phyloP scores from a whole-genome alignment of 139 green algal genomes.

The Yamagishiella unicocca region DNA sequence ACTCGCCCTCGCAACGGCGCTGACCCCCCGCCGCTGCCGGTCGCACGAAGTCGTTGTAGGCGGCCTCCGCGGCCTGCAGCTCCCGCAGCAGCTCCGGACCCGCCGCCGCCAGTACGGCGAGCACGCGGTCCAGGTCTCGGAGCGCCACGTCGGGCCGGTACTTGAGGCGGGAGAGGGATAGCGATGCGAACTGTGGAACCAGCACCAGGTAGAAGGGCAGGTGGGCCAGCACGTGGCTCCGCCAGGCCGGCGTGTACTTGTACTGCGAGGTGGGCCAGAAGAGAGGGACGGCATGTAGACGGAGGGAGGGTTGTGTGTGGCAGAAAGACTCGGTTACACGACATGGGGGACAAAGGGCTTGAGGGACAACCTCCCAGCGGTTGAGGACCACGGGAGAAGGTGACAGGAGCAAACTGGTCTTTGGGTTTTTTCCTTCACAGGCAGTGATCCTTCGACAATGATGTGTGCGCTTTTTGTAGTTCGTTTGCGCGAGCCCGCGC shows the following conservation, averaged over 20 bases:
- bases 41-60: constrained; percentile 58
- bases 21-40: neutral
- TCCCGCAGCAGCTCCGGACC: constrained; percentile 53
- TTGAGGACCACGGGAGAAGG: too few relatives aligned
- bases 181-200: constrained; percentile 63
- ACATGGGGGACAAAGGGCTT: too few relatives aligned
- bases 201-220: constrained; percentile 86
- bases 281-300: neutral
- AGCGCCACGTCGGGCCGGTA: constrained; percentile 52
- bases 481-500: too few relatives aligned
- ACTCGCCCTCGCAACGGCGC: constrained; percentile 62
- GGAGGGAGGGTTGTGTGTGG: too few relatives aligned
- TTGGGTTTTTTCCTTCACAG: too few relatives aligned
- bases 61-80: constrained; percentile 65
- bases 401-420: too few relatives aligned
- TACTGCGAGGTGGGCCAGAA: constrained; percentile 1
- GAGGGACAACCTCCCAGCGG: too few relatives aligned
- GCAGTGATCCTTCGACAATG: too few relatives aligned
- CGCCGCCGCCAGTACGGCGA: constrained; percentile 45
- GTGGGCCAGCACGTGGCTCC: constrained; percentile 79
- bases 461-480: too few relatives aligned
- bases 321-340: too few relatives aligned
- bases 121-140: constrained; percentile 60
- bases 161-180: constrained; percentile 16
- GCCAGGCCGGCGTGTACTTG: constrained; percentile 75